phyloP scores from a whole-genome alignment of 495 filamentous ascomycete species.

The Aeminium ludgeri region DNA sequence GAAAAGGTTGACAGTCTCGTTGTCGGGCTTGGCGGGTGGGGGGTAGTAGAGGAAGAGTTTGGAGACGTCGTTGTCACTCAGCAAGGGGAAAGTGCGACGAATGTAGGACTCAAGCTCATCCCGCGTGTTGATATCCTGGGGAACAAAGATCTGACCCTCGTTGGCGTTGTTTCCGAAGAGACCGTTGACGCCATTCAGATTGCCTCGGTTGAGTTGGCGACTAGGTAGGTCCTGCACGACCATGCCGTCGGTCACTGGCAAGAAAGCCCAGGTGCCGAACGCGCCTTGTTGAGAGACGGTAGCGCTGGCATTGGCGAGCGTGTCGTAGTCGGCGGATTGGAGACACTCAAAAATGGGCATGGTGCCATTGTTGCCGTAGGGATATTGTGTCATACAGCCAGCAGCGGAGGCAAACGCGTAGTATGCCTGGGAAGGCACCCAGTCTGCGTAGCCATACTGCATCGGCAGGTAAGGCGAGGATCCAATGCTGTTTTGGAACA shows the following conservation, averaged over 20 bases:
- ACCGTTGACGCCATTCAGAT: slow-evolving; percentile 36
- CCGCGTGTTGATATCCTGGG: slow-evolving; percentile 34
- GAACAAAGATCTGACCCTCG: slow-evolving; percentile 27
- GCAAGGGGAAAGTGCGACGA: slow-evolving; percentile 30
- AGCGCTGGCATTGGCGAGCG: slow-evolving; percentile 40
- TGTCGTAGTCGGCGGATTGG: slow-evolving; percentile 30
- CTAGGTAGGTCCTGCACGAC: slow-evolving; percentile 38
- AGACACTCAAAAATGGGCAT: slow-evolving; percentile 39
- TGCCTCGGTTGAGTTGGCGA: slow-evolving; percentile 32
- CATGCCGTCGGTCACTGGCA: slow-evolving; percentile 45
- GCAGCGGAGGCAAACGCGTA: slow-evolving; percentile 35
- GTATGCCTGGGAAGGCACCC: slow-evolving; percentile 36
- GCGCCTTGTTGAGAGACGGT: slow-evolving; percentile 30
- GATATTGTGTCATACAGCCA: slow-evolving; percentile 29
- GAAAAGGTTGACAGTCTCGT: slow-evolving; percentile 19
- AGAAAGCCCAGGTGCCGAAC: slow-evolving; percentile 39
- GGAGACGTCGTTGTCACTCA: slow-evolving; percentile 31
- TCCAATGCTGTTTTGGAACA: slow-evolving; percentile 18
- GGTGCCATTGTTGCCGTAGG: slow-evolving; percentile 13
- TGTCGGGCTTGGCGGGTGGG: slow-evolving; percentile 19
- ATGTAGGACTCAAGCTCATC: slow-evolving; percentile 31
- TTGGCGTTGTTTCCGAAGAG: slow-evolving; percentile 31
- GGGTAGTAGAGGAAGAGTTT: slow-evolving; percentile 32
- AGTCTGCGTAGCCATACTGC: slow-evolving; percentile 20
- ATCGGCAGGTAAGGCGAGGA: slow-evolving; percentile 8